A percentile compares a stretch with the other conserved stretches of the same genome.
These are phyloP conservation scores for Phytophthora uliginosa DNA, from an alignment of 352 stramenopile species.

Conservation along the genomic window DNA sequence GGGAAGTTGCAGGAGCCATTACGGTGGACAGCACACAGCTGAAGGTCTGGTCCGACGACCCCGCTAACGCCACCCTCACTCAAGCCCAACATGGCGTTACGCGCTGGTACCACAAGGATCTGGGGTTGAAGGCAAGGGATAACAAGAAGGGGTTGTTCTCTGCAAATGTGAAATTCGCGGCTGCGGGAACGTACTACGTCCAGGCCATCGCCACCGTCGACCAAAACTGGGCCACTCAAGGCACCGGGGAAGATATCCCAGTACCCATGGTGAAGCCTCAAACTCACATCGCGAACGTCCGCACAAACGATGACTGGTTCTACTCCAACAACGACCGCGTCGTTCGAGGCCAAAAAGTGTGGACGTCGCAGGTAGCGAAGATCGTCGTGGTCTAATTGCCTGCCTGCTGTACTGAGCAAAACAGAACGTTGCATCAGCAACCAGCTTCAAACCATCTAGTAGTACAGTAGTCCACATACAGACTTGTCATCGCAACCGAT, in stretches of 20 bases:
- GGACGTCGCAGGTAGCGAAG: constrained; percentile 45
- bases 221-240: constrained; percentile 76
- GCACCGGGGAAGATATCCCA: constrained; percentile 34
- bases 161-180: constrained; percentile 46
- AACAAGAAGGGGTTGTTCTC: constrained; percentile 76
- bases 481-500: no score
- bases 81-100: constrained; percentile 55
- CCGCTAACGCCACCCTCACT: constrained; percentile 43
- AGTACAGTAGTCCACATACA: no score
- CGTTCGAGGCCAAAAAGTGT: constrained; percentile 64
- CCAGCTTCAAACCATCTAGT: no score
- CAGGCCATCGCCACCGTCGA: constrained; percentile 71
- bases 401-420: no score
- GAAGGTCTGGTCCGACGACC: constrained; percentile 42
- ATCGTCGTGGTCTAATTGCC: constrained; percentile 14
- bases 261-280: constrained; percentile 66
- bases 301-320: constrained; percentile 65
- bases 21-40: constrained; percentile 69
- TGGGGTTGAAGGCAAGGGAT: constrained; percentile 31
- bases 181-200: constrained; percentile 62
- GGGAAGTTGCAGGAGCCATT: constrained; percentile 68
- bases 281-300: constrained; percentile 78
- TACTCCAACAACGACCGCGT: constrained; percentile 65
- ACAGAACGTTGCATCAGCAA: no score
- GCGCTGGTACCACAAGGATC: constrained; percentile 70